A percentile compares a stretch with the other conserved stretches of the same genome.
Conservation (phyloP, 345 rosid genomes). For the Salix arbutifolia region DNA sequence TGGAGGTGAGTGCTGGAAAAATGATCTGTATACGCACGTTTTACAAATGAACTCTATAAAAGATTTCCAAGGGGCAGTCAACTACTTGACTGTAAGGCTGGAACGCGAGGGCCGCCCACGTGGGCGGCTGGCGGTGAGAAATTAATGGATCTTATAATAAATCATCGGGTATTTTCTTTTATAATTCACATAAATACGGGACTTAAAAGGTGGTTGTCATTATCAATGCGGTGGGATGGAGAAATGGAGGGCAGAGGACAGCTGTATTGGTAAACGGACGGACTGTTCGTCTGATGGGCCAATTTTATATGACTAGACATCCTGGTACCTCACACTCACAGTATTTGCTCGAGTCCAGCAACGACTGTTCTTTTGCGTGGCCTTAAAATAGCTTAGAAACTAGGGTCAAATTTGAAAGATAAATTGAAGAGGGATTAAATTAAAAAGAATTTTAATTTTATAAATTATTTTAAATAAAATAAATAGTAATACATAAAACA, state of each 20-base stretch:
- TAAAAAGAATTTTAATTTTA: too few species aligned
- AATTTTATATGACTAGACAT: not conserved
- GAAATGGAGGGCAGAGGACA: not conserved
- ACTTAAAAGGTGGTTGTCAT: not conserved
- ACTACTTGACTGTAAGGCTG: not conserved
- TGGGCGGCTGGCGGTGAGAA: too few species aligned
- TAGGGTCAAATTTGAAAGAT: too few species aligned
- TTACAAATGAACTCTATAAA: too few species aligned
- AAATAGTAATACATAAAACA: too few species aligned
- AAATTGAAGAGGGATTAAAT: too few species aligned
- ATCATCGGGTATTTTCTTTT: not conserved
- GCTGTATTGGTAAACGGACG: not conserved
- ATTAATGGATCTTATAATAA: not conserved
- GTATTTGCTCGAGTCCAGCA: not conserved
- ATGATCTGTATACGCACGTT: too few species aligned
- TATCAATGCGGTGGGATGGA: not conserved
- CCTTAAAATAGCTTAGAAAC: not conserved
- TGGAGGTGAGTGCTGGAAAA: not conserved
- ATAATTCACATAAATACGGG: not conserved
- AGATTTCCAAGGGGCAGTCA: not conserved
- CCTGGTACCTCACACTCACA: not conserved
- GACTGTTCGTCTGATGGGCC: not conserved
- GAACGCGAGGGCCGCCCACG: not conserved
- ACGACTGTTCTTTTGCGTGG: not conserved
- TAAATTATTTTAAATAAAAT: too few species aligned